A percentile compares a stretch with the other conserved stretches of the same genome.
Evolutionary conservation across 225 moss, liverwort and hornwort genomes (phyloP).

Genomic region (Climacium dendroides): DNA sequence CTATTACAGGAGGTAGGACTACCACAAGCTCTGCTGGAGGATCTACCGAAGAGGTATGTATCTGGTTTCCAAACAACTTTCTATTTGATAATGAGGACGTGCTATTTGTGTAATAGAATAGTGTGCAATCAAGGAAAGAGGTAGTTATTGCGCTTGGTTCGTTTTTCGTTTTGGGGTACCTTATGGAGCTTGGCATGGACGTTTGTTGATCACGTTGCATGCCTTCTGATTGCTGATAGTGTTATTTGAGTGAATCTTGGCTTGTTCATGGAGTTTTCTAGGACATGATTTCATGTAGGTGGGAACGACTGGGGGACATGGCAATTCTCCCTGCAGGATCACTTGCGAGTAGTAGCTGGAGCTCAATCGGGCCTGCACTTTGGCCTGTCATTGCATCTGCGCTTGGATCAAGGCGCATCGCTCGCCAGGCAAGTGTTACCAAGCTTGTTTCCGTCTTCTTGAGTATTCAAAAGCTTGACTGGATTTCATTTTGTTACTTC

Average conservation of each 20-base stretch:
- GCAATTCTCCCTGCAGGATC: conserved; percentile 72
- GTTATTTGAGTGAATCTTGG: neutral
- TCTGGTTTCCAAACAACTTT: neutral
- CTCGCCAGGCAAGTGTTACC: conserved; percentile 45
- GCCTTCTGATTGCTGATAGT: neutral
- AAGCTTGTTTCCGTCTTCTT: neutral
- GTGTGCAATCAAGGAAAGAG: neutral
- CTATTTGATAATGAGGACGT: neutral
- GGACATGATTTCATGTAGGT: conserved; percentile 36
- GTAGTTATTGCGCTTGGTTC: neutral
- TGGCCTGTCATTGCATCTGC: conserved; percentile 52
- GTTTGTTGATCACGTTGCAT: neutral
- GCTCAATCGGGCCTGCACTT: conserved; percentile 42
- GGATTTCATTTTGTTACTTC: neutral
- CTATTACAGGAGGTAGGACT: conserved; percentile 33
- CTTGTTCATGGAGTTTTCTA: conserved; percentile 5
- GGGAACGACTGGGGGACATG: conserved; percentile 94
- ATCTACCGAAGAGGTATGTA: conserved; percentile 62
- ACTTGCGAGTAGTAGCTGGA: conserved; percentile 49
- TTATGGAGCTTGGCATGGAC: neutral
- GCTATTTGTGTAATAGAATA: neutral
- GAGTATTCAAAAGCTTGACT: neutral
- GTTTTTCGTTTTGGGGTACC: neutral
- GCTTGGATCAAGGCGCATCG: conserved; percentile 54
- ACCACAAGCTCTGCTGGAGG: conserved; percentile 39